Conservation (phyloP, 768 basidiomycete species). For the Filobasidium floriforme region DNA sequence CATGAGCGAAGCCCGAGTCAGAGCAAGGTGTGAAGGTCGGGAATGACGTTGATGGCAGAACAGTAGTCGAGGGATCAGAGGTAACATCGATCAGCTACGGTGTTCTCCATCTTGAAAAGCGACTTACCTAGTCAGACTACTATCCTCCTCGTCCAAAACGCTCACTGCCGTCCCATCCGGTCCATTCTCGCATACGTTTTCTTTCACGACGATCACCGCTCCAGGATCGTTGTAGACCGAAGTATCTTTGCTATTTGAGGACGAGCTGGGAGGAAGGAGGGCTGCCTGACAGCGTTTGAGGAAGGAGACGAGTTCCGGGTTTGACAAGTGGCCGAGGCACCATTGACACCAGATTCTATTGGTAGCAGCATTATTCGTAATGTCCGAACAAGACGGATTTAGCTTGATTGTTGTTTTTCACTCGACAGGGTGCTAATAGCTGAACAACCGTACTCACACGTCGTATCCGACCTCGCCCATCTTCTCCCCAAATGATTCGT, state of each 20-base stretch:
- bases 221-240: constrained; percentile 1
- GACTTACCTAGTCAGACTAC: constrained; percentile 73
- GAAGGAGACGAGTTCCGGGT: constrained; percentile 69
- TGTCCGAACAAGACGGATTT: too few species aligned
- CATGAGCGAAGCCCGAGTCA: too few species aligned
- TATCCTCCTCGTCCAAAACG: constrained; percentile 77
- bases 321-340: constrained; percentile 74
- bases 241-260: background rate
- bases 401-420: too few species aligned
- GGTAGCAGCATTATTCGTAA: background rate
- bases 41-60: background rate
- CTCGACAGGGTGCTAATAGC: too few species aligned
- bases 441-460: constrained; percentile 46
- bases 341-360: constrained; percentile 81
- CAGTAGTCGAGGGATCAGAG: background rate
- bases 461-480: constrained; percentile 63
- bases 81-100: too few species aligned
- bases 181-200: constrained; percentile 68
- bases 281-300: constrained; percentile 59
- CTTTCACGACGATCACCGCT: constrained; percentile 73
- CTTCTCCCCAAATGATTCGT: constrained; percentile 32
- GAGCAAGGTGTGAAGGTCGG: too few species aligned
- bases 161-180: constrained; percentile 48
- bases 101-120: background rate
- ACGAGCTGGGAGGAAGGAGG: constrained; percentile 47